These are phyloP conservation scores for Coleophoma crateriformis DNA, from an alignment of 2,329 filamentous ascomycete genomes.

Conservation along the genomic window DNA sequence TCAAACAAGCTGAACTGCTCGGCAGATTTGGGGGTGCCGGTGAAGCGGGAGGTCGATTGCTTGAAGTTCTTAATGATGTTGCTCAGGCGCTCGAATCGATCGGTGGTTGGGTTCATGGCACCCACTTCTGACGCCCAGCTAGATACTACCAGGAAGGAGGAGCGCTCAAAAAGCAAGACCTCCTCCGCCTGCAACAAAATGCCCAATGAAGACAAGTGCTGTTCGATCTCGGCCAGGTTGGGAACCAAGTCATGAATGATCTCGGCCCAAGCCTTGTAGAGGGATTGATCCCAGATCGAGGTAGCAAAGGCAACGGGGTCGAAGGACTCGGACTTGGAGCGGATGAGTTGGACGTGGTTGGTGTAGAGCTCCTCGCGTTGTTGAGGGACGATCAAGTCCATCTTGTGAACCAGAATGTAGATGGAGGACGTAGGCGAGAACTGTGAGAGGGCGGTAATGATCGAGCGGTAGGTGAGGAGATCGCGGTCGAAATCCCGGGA, in stretches of 20 bases:
- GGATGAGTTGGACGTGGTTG: conserved; percentile 72
- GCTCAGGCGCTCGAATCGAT: conserved; percentile 89
- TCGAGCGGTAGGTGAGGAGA: conserved; percentile 84
- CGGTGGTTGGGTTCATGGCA: conserved; percentile 76
- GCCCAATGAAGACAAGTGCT: conserved; percentile 75
- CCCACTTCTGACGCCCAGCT: conserved; percentile 77
- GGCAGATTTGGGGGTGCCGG: conserved; percentile 72
- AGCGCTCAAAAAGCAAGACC: conserved; percentile 89
- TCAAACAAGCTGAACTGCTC: conserved; percentile 79
- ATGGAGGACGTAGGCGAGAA: conserved; percentile 77
- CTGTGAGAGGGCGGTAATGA: conserved; percentile 83
- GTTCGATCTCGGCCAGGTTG: conserved; percentile 83
- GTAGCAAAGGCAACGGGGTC: conserved; percentile 86
- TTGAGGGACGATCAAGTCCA: conserved; percentile 85
- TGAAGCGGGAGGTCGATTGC: conserved; percentile 72
- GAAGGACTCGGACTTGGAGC: conserved; percentile 68
- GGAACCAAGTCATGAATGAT: conserved; percentile 98
- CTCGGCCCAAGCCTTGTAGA: conserved; percentile 97
- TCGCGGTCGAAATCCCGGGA: conserved; percentile 92
- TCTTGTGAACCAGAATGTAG: conserved; percentile 97
- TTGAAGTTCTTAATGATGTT: conserved; percentile 99
- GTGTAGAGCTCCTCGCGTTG: conserved; percentile 79
- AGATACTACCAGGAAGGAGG: conserved; percentile 94
- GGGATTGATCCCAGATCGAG: conserved; percentile 96
- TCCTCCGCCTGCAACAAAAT: conserved; percentile 88